phyloP scores from a whole-genome alignment of 2,329 filamentous ascomycete species.

The Apiospora hydei region DNA sequence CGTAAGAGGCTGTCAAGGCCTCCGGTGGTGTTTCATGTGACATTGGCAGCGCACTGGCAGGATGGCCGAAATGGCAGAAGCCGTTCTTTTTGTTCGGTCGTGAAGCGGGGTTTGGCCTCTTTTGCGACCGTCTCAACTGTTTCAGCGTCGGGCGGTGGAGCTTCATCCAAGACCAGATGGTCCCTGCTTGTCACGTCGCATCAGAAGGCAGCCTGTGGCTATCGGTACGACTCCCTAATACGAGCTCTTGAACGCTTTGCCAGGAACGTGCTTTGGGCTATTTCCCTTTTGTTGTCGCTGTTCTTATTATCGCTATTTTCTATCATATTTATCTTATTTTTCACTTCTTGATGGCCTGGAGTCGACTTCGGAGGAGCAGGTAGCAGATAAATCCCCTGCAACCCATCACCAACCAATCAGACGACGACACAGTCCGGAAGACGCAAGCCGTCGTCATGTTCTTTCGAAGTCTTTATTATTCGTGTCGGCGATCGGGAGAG shows the following conservation, averaged over 20 bases:
- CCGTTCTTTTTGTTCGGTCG: not conserved
- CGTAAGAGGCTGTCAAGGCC: not conserved
- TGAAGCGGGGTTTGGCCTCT: not conserved
- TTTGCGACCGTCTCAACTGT: constrained; percentile 15
- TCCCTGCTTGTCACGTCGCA: constrained; percentile 13
- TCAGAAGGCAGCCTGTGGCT: not conserved
- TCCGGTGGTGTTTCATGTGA: not conserved
- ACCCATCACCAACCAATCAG: not conserved
- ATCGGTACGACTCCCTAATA: not conserved
- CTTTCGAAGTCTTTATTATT: constrained; percentile 5
- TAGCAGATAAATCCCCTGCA: not conserved
- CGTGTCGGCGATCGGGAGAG: constrained; percentile 3
- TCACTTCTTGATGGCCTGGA: constrained; percentile 14
- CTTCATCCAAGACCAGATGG: not conserved
- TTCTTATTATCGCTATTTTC: not conserved
- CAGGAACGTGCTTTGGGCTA: not conserved
- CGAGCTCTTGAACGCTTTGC: not conserved
- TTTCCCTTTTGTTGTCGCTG: not conserved
- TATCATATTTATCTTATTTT: not conserved
- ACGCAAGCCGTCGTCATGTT: constrained; percentile 18
- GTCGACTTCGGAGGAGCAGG: not conserved
- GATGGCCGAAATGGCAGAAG: not conserved
- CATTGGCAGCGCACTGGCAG: not conserved
- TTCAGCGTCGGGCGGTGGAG: not conserved
- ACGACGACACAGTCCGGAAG: not conserved